Percentiles rank a stretch among this genome's conserved stretches.
Conservation (phyloP, 345 rosid genomes). For the Murraya koenigii region DNA sequence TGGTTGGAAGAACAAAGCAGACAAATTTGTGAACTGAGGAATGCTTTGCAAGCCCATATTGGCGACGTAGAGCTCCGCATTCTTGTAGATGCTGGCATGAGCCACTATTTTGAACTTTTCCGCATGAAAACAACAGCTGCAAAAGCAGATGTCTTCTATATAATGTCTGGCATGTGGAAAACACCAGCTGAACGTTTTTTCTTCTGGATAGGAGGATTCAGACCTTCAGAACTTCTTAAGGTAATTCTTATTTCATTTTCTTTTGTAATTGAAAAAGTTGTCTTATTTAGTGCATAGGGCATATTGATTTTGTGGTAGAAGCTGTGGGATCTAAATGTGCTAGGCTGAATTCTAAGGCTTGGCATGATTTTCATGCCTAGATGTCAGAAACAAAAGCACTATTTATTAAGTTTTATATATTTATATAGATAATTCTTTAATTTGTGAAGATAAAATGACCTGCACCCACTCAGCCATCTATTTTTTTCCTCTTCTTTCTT, state of each 20-base stretch:
- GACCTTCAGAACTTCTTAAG: constrained; percentile 94
- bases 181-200: constrained; percentile 87
- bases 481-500: too few relatives aligned
- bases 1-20: constrained; percentile 84
- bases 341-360: not conserved
- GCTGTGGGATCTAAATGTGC: not conserved
- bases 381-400: not conserved
- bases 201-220: constrained; percentile 94
- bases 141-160: constrained; percentile 70
- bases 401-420: not conserved
- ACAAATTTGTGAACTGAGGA: constrained; percentile 57
- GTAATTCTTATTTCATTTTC: constrained; percentile 29
- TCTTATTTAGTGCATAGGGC: not conserved
- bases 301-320: not conserved
- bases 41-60: constrained; percentile 55
- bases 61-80: constrained; percentile 60
- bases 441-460: not conserved
- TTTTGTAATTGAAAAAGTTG: not conserved
- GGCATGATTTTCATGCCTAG: not conserved
- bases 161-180: constrained; percentile 90
- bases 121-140: constrained; percentile 76
- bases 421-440: not conserved
- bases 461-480: too few relatives aligned
- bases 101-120: constrained; percentile 80
- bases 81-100: constrained; percentile 64